Conservation (phyloP, 352 stramenopile species). For the Phytopythium boreale region DNA sequence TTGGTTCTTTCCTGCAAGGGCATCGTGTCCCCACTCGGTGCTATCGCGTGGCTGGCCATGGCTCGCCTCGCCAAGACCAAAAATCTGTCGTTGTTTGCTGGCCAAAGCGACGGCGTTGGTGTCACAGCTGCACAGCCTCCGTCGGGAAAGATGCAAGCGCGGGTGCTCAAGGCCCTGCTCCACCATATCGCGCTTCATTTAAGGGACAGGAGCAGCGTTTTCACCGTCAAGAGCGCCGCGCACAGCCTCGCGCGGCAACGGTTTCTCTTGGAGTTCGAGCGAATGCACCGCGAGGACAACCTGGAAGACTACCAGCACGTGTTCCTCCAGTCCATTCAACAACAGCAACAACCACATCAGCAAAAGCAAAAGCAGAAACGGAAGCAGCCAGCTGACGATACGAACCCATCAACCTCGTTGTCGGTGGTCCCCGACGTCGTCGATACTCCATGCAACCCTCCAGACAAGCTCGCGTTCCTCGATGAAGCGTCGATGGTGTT, state of each 20-base stretch:
- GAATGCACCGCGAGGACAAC: slow-evolving; percentile 52
- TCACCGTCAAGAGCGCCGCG: slow-evolving; percentile 36
- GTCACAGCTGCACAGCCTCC: background rate
- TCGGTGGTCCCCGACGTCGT: background rate
- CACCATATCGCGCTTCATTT: slow-evolving; percentile 53
- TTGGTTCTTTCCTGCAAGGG: background rate
- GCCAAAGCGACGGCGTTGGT: background rate
- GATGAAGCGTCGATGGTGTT: background rate
- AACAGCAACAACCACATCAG: slow-evolving; percentile 1
- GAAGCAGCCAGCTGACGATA: background rate
- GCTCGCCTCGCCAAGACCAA: background rate
- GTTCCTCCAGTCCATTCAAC: slow-evolving; percentile 2
- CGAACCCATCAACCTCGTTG: background rate
- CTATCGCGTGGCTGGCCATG: background rate
- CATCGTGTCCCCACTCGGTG: background rate
- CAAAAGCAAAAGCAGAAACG: background rate
- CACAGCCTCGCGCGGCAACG: slow-evolving; percentile 34
- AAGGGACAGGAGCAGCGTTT: slow-evolving; percentile 14
- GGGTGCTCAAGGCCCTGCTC: slow-evolving; percentile 49
- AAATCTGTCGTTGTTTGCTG: background rate
- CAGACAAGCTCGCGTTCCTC: background rate
- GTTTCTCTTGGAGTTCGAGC: slow-evolving; percentile 56
- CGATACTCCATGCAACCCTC: background rate
- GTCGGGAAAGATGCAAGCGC: slow-evolving; percentile 27
- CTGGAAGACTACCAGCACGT: slow-evolving; percentile 46